Base-by-base conservation (phyloP, 306 rosid genomes). In the Ceratonia siliqua region DNA sequence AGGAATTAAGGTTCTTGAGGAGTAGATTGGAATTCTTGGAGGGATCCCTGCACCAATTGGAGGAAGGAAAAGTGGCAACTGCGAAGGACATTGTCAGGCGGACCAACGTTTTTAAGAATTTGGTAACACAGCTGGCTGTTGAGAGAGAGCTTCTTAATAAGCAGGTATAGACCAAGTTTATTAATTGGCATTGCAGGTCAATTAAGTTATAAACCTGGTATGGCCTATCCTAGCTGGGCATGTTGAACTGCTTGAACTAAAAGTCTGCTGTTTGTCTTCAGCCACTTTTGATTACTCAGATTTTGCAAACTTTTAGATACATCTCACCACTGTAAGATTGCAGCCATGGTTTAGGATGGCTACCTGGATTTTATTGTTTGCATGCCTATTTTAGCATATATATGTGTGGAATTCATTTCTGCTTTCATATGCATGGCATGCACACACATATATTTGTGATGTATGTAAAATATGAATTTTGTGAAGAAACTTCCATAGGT, bases 111-210 rank as follows among this genome's bases (percentile, higher is more conserved):
- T 85, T 95, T 63, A 87, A 88, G 68, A 81, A 80, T 77, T 81
- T 92, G 87, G 79, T 86, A 41, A 74, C 86, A 79, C 93, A 89
- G 74, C 80, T 95, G 72, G 91, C 98, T 77, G 78, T 87, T 71
- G 99, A 95, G 85, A 91, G 99, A 85, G 96, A 90, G 65, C 98
- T 93, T 28, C 97, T 95, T 72, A 87, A 82, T 75, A 87, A 92
- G 81, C 88, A 89, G 99, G 99, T 95, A 81, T 76, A 50, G 41
- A 72, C 71, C 48, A 12, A 21, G 56, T 32, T 78, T 70, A 50
- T 62, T 71, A 57, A 57, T 64, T 72, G 65, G 32, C 59, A 36
- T 66, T 73, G 70, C 68, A 52, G 59, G 42, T 45, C 35, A 72
- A 74, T 14, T 22, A 39, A 38, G 28, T 58, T 57, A 49, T 52